Base-by-base conservation (phyloP, 345 rosid species). In the Dipteronia dyeriana region DNA sequence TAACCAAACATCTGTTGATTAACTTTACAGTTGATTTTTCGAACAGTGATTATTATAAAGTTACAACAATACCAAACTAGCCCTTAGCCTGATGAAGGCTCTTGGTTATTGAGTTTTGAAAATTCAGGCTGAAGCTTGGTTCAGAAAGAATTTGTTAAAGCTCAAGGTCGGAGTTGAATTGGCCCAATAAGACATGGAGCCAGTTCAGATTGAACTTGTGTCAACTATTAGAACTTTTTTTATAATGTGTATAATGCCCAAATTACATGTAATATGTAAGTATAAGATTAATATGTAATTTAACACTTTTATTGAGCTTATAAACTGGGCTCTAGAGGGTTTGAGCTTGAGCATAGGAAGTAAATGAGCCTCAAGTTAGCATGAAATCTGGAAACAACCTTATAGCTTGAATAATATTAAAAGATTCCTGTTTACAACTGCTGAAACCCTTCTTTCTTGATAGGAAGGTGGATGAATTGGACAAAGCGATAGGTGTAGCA, bases 391-490 rank as follows among this genome's bases (percentile, higher is more conserved):
- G 63, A 57, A 22, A 22, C 22, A 51, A 53, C 31, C 68, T 49
- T 65, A 34, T 20, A 25, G 26, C 45, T 34, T 67, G 23, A 22
- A 64, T 68, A 13, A 41, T 65, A 22, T 47, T 49, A 49, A 45
- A 56, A 70, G 66, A 66, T 78, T 66, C 47, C n/a, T 41, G 16
- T 84, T 49, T 76, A 81, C 86, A 80, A 83, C 7, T 86, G 76
- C 86, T 92, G 89, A 89, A 70, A 79, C 75, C 43, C 68, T 84
- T 78, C 77, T 72, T 86, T 87, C 79, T 77, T 91, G 88, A 89
- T 90, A 87, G 92, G 91, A 91, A 94, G 99, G 97, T 97, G 85
- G 97, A 91, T 87, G 97, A 94, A 85, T 87, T 97, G 85, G 98
- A 94, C 81, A 97, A 97, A 80, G 86, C 99, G 59, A 88, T 97